A percentile compares a stretch with the other conserved stretches of the same genome.
Evolutionary conservation across 208 protist species (phyloP).

Genomic region (Trypanosoma grayi): DNA sequence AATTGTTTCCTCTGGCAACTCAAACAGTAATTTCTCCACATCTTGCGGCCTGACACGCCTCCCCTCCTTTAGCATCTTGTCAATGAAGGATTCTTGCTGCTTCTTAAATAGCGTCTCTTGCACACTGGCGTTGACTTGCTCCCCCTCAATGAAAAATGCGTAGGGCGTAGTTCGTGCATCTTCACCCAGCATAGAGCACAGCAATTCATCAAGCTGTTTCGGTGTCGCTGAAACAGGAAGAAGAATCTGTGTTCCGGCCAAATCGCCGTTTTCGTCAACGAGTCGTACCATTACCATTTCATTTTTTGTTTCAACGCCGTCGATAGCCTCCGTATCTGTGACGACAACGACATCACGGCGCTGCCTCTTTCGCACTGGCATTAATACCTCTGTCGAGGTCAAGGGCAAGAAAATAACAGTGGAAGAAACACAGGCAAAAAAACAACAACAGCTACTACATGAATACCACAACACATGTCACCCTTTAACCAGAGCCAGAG

Average conservation of each 20-base stretch:
- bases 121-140: conserved; percentile 90
- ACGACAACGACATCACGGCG: conserved; percentile 61
- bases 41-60: conserved; percentile 76
- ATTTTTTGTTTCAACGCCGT: conserved; percentile 26
- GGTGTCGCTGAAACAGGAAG: conserved; percentile 88
- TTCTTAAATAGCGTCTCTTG: conserved; percentile 76
- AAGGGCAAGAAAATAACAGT: no score
- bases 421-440: no score
- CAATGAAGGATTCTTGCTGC: conserved; percentile 73
- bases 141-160: conserved; percentile 94
- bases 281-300: conserved; percentile 86
- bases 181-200: conserved; percentile 71
- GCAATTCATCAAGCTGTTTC: conserved; percentile 85
- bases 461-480: no score
- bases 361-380: conserved; percentile 88
- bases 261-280: conserved; percentile 79
- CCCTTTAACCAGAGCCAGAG: no score
- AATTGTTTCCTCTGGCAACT: conserved; percentile 76
- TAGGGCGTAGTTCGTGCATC: conserved; percentile 90
- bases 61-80: conserved; percentile 80
- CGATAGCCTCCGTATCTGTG: conserved; percentile 29
- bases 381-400: no score
- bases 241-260: conserved; percentile 91
- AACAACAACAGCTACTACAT: neutral
- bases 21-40: conserved; percentile 77